These are phyloP conservation scores for Chimonanthus praecox DNA, from an alignment of 164 flowering plant species.

Conservation along the genomic window DNA sequence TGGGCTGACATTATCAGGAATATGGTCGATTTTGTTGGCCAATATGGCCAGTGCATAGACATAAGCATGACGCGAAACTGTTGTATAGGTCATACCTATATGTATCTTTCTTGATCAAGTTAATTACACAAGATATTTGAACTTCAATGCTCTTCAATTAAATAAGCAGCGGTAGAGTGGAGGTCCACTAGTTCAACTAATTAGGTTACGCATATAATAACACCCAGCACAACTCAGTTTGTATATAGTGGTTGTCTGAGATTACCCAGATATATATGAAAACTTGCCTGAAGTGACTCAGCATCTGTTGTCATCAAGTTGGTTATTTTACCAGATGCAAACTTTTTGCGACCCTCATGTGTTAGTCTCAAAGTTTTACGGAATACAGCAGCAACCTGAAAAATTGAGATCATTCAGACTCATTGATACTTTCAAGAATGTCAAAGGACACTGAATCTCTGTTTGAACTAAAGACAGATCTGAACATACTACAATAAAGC, in stretches of 20 bases:
- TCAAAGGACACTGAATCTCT: constrained; percentile 1
- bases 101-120: no score
- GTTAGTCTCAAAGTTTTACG: constrained; percentile 86
- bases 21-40: no score
- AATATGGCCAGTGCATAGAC: no score
- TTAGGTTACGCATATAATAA: neutral
- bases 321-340: constrained; percentile 89
- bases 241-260: neutral
- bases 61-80: no score
- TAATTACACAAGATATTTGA: no score
- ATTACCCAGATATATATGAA: neutral
- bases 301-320: constrained; percentile 99
- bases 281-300: constrained; percentile 81
- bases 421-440: neutral
- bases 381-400: constrained; percentile 90
- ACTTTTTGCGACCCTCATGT: constrained; percentile 70
- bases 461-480: neutral
- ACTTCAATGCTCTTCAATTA: no score
- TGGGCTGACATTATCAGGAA: no score
- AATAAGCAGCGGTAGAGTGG: neutral
- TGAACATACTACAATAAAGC: neutral
- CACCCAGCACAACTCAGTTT: neutral
- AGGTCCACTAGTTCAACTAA: neutral
- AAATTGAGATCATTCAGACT: neutral
- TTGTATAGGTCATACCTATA: no score